Percentiles rank a stretch among this genome's conserved stretches.
Evolutionary conservation across 192 early-diverging fungal genomes (phyloP).

Genomic region (Phycomyces blakesleeanus): DNA sequence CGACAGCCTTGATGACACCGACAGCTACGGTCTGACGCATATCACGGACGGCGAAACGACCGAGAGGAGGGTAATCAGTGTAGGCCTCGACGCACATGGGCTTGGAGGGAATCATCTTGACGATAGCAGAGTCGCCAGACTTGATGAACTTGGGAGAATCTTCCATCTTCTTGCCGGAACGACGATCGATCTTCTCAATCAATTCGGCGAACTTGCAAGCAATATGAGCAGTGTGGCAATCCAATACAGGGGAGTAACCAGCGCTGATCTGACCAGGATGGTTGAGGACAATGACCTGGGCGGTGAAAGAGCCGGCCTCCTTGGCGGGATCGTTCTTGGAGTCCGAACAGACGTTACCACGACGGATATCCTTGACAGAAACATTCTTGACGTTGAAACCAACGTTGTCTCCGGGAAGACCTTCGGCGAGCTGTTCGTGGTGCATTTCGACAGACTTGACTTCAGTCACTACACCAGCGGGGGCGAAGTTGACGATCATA

Average conservation of each 20-base stretch:
- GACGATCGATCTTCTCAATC: slow-evolving; percentile 92
- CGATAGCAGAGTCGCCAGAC: slow-evolving; percentile 91
- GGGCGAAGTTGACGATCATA: slow-evolving; percentile 12
- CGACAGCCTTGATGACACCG: slow-evolving; percentile 93
- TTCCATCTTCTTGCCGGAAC: slow-evolving; percentile 91
- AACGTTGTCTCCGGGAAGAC: slow-evolving; percentile 94
- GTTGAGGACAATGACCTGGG: slow-evolving; percentile 96
- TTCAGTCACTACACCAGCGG: slow-evolving; percentile 60
- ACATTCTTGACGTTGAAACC: slow-evolving; percentile 99
- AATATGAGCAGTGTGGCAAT: slow-evolving; percentile 97
- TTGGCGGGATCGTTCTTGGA: slow-evolving; percentile 97
- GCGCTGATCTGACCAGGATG: slow-evolving; percentile 93
- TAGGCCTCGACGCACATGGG: slow-evolving; percentile 95
- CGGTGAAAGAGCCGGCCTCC: slow-evolving; percentile 83
- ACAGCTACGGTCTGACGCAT: slow-evolving; percentile 98
- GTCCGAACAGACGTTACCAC: slow-evolving; percentile 94
- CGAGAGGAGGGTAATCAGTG: slow-evolving; percentile 90
- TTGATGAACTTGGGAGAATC: slow-evolving; percentile 94
- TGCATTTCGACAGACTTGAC: slow-evolving; percentile 99
- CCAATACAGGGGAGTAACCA: slow-evolving; percentile 93
- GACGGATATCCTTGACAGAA: slow-evolving; percentile 95
- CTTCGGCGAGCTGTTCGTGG: slow-evolving; percentile 86
- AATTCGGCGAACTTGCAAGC: slow-evolving; percentile 95
- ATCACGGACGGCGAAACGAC: slow-evolving; percentile 97
- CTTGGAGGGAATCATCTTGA: slow-evolving; percentile 93